Conservation (phyloP, 495 filamentous ascomycete species). For the Coniosporium apollinis region DNA sequence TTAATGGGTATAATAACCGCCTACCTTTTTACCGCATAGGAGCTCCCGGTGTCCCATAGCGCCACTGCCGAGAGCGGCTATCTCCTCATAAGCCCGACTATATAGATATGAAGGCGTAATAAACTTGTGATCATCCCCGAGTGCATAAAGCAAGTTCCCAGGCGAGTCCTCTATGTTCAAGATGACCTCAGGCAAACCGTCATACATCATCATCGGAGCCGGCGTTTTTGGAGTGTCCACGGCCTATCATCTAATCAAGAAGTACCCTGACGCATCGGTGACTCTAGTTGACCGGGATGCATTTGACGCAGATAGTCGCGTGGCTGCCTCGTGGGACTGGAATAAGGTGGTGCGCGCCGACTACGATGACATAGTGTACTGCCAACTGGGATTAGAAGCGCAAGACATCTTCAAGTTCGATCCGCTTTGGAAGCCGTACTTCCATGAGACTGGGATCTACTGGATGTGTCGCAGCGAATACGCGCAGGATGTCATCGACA, state of each 20-base stretch:
- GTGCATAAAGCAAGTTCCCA: not conserved
- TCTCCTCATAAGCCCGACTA: no score
- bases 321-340: slow-evolving; percentile 47
- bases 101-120: no score
- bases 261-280: slow-evolving; percentile 32
- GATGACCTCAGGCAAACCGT: slow-evolving; percentile 7
- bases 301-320: slow-evolving; percentile 22
- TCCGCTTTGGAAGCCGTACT: slow-evolving; percentile 36
- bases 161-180: not conserved
- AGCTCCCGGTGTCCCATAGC: no score
- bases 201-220: slow-evolving; percentile 44
- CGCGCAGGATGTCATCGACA: slow-evolving; percentile 29
- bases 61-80: no score
- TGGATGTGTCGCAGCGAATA: slow-evolving; percentile 32
- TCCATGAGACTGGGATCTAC: slow-evolving; percentile 39
- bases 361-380: slow-evolving; percentile 42
- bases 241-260: slow-evolving; percentile 39
- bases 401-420: slow-evolving; percentile 35
- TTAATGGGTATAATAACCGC: no score
- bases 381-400: slow-evolving; percentile 38
- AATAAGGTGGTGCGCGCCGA: slow-evolving; percentile 54
- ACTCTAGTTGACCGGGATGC: slow-evolving; percentile 40
- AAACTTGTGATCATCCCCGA: not conserved
- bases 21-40: no score
- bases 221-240: slow-evolving; percentile 53